Evolutionary conservation across 352 stramenopile genomes (phyloP).

Genomic region (Pythium plurisporium): DNA sequence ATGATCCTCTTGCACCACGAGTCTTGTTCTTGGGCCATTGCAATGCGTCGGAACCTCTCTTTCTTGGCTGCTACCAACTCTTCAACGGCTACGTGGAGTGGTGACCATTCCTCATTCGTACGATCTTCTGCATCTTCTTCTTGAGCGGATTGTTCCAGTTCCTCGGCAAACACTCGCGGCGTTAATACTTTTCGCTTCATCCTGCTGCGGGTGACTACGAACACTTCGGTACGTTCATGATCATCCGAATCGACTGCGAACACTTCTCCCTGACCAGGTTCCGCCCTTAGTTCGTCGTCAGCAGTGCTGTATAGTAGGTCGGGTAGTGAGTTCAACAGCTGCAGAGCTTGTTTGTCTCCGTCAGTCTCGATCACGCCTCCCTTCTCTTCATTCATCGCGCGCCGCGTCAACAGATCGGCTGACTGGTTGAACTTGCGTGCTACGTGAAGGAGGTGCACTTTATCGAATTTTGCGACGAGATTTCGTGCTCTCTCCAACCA

Average conservation of each 20-base stretch:
- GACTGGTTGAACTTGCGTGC: slow-evolving; percentile 1
- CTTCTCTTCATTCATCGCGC: background rate
- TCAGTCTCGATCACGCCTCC: background rate
- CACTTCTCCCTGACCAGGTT: background rate
- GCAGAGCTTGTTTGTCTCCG: background rate
- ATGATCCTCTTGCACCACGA: background rate
- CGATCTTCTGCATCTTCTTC: background rate
- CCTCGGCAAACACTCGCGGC: background rate
- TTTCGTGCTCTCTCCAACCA: background rate
- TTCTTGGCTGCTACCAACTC: background rate
- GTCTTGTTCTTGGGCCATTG: background rate
- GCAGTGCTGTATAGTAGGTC: background rate
- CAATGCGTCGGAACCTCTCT: slow-evolving; percentile 7
- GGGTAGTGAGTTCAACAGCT: background rate
- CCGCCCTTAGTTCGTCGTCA: background rate
- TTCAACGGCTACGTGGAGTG: background rate
- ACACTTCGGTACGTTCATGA: background rate
- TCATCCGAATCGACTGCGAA: background rate
- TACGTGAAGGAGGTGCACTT: background rate
- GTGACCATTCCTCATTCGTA: background rate
- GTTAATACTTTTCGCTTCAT: background rate
- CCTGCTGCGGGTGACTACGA: background rate
- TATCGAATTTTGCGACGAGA: background rate
- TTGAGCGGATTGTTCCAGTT: background rate
- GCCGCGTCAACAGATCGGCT: background rate